phyloP scores from a whole-genome alignment of 176 grass and related monocot species.

The Musa itinerans region DNA sequence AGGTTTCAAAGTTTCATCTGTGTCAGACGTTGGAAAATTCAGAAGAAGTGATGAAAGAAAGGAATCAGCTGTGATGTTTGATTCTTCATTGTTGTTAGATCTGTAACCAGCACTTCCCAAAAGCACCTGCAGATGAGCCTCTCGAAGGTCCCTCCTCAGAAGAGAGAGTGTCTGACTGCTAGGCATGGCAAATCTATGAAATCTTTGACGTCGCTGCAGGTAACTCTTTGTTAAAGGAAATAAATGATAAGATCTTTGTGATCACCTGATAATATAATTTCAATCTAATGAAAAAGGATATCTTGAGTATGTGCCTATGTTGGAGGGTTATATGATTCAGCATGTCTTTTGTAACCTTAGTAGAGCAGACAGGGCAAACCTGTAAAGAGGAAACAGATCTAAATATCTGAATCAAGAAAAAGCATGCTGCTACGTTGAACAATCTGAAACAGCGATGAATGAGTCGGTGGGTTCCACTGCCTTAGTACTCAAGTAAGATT shows the following conservation, averaged over 20 bases:
- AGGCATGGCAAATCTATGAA: slow-evolving; percentile 69
- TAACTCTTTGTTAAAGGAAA: slow-evolving; percentile 27
- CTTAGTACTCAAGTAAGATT: too few species aligned
- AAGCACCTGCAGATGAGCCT: slow-evolving; percentile 86
- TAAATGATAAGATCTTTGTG: background rate
- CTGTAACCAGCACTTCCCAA: slow-evolving; percentile 58
- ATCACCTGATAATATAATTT: background rate
- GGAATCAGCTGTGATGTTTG: slow-evolving; percentile 78
- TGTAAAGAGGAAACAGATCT: slow-evolving; percentile 33
- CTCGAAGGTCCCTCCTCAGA: slow-evolving; percentile 70
- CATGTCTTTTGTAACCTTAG: slow-evolving; percentile 87
- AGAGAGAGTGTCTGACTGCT: slow-evolving; percentile 72
- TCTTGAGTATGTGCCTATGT: slow-evolving; percentile 89
- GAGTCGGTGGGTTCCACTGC: too few species aligned
- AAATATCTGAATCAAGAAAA: too few species aligned
- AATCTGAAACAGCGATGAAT: too few species aligned
- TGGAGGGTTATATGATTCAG: slow-evolving; percentile 84
- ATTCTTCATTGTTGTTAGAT: slow-evolving; percentile 35
- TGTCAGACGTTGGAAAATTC: slow-evolving; percentile 54
- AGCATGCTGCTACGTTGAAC: too few species aligned
- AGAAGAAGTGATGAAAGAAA: slow-evolving; percentile 83
- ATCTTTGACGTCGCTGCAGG: slow-evolving; percentile 59
- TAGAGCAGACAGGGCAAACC: slow-evolving; percentile 82
- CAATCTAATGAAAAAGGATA: slow-evolving; percentile 19
- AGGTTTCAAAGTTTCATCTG: slow-evolving; percentile 68